A percentile compares a stretch with the other conserved stretches of the same genome.
phyloP scores from a whole-genome alignment of 2,329 filamentous ascomycete genomes.

The Trichoderma sp. region DNA sequence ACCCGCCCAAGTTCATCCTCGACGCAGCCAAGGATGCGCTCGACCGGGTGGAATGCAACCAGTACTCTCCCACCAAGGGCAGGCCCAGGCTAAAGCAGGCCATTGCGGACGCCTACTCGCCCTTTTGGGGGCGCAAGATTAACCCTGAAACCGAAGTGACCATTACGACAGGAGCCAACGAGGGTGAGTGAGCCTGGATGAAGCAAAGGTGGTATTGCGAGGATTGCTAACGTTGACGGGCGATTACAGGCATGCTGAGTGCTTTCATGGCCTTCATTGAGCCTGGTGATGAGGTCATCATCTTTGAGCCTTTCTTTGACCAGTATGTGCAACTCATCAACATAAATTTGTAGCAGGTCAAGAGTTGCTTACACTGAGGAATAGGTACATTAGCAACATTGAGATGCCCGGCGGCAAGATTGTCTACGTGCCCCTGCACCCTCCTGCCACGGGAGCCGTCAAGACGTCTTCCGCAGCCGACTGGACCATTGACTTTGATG shows the following conservation, averaged over 20 bases:
- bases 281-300: slow-evolving; percentile 90
- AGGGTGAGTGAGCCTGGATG: slow-evolving; percentile 48
- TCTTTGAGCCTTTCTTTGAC: slow-evolving; percentile 99
- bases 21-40: slow-evolving; percentile 89
- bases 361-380: neutral
- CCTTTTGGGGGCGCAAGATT: slow-evolving; percentile 79
- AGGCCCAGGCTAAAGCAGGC: slow-evolving; percentile 90
- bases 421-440: slow-evolving; percentile 92
- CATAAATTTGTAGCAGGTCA: neutral
- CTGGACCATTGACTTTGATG: slow-evolving; percentile 84
- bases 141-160: slow-evolving; percentile 92
- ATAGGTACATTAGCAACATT: slow-evolving; percentile 84
- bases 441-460: slow-evolving; percentile 76
- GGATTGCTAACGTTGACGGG: neutral
- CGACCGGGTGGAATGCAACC: slow-evolving; percentile 93
- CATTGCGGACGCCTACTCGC: slow-evolving; percentile 88
- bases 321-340: slow-evolving; percentile 59
- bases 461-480: slow-evolving; percentile 83
- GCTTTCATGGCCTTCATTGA: slow-evolving; percentile 99
- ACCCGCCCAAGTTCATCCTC: slow-evolving; percentile 87
- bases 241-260: slow-evolving; percentile 72
- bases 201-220: neutral
- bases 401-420: slow-evolving; percentile 97
- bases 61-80: slow-evolving; percentile 96
- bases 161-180: slow-evolving; percentile 90